A percentile compares a stretch with the other conserved stretches of the same genome.
Conservation (phyloP, 441 rosid genomes). For the Biscutella auriculata region DNA sequence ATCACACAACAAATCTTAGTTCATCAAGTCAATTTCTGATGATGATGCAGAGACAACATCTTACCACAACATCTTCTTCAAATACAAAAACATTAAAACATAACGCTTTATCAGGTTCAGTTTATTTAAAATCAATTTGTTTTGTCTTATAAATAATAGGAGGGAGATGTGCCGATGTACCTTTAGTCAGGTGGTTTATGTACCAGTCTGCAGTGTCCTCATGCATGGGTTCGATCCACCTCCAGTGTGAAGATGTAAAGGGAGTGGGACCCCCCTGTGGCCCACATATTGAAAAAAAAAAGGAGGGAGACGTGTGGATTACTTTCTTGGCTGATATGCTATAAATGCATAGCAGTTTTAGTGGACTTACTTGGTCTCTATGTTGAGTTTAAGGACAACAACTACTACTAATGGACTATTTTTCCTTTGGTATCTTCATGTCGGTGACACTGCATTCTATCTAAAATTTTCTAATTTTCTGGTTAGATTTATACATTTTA, state of each 20-base stretch:
- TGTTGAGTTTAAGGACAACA: slow-evolving; percentile 16
- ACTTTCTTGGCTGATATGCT: slow-evolving; percentile 10
- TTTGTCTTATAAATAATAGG: slow-evolving; percentile 16
- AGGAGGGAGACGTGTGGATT: slow-evolving; percentile 17
- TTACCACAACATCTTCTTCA: not conserved
- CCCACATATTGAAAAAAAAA: too few species aligned
- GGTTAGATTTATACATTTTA: not conserved
- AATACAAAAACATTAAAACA: not conserved
- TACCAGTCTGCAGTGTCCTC: too few species aligned
- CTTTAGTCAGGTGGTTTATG: too few species aligned
- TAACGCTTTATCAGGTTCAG: not conserved
- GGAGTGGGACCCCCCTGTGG: too few species aligned
- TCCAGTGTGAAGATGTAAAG: too few species aligned
- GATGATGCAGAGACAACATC: slow-evolving; percentile 16
- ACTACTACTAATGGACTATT: slow-evolving; percentile 9
- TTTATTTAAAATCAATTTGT: not conserved
- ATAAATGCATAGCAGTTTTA: slow-evolving; percentile 14
- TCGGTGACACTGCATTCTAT: slow-evolving; percentile 18
- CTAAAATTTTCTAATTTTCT: slow-evolving; percentile 6
- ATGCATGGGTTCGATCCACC: too few species aligned
- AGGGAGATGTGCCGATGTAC: too few species aligned
- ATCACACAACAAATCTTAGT: slow-evolving; percentile 19
- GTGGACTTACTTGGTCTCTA: slow-evolving; percentile 4
- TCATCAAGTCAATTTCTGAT: not conserved
- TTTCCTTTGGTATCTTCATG: slow-evolving; percentile 11